A percentile compares a stretch with the other conserved stretches of the same genome.
Evolutionary conservation across 2,329 filamentous ascomycete species (phyloP).

Genomic region (Fusarium sp.): DNA sequence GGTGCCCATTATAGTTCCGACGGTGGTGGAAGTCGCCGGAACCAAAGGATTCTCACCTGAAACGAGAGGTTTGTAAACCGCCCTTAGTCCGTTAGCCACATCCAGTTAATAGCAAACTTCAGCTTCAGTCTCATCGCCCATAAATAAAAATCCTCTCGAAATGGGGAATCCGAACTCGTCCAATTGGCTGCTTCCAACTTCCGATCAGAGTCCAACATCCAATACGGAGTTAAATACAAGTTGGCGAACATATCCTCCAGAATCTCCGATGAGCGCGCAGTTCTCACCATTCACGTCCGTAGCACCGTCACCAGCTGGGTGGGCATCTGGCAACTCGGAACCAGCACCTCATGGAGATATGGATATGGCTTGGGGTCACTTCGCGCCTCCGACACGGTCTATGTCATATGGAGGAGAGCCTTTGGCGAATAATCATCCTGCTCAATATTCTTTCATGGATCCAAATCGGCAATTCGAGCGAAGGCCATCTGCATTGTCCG

Average conservation of each 20-base stretch:
- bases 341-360: constrained; percentile 57
- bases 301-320: constrained; percentile 57
- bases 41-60: constrained; percentile 58
- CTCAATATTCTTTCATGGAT: constrained; percentile 60
- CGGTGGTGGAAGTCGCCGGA: constrained; percentile 58
- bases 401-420: constrained; percentile 65
- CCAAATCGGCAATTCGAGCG: constrained; percentile 61
- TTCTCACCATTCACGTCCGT: constrained; percentile 66
- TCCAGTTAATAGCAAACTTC: constrained; percentile 14
- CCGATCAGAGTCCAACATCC: constrained; percentile 56
- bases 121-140: constrained; percentile 35
- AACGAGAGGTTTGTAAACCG: constrained; percentile 59
- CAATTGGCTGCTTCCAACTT: constrained; percentile 64
- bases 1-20: constrained; percentile 61
- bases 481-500: constrained; percentile 59
- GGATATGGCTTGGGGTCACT: constrained; percentile 61
- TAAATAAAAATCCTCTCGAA: constrained; percentile 28
- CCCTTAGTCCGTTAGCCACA: constrained; percentile 37
- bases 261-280: constrained; percentile 65
- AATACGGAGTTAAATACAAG: constrained; percentile 61
- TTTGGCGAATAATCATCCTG: constrained; percentile 53
- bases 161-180: constrained; percentile 58
- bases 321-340: constrained; percentile 59
- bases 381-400: constrained; percentile 62
- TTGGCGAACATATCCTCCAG: constrained; percentile 67